Evolutionary conservation across 305 asterid species (phyloP).

Genomic region (Coffea humblotiana): DNA sequence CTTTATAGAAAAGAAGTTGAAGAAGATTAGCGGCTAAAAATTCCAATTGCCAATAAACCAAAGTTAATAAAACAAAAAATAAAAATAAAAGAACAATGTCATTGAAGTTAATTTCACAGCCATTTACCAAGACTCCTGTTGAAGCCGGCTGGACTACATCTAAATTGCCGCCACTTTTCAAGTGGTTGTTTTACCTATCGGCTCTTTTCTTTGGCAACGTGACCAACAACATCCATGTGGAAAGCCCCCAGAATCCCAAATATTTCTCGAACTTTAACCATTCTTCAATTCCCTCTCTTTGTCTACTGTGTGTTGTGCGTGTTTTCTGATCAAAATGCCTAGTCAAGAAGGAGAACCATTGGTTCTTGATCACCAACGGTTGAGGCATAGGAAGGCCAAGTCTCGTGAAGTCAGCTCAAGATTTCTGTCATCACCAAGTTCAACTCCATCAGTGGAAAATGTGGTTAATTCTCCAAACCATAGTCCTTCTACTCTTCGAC

Average conservation of each 20-base stretch:
- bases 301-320: slow-evolving; percentile 9
- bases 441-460: slow-evolving; percentile 27
- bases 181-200: slow-evolving; percentile 48
- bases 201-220: slow-evolving; percentile 26
- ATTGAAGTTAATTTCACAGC: not conserved
- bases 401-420: slow-evolving; percentile 69
- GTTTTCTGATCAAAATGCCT: slow-evolving; percentile 32
- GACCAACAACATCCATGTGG: slow-evolving; percentile 17
- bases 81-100: too few relatives aligned
- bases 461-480: slow-evolving; percentile 43
- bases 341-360: slow-evolving; percentile 25
- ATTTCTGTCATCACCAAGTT: slow-evolving; percentile 53
- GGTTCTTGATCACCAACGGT: slow-evolving; percentile 30
- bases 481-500: slow-evolving; percentile 35
- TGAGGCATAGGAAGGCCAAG: slow-evolving; percentile 45
- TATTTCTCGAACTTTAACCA: slow-evolving; percentile 13
- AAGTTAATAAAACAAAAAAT: too few relatives aligned
- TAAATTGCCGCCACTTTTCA: slow-evolving; percentile 68
- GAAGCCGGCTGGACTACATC: slow-evolving; percentile 57
- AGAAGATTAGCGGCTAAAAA: too few relatives aligned
- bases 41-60: too few relatives aligned
- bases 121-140: slow-evolving; percentile 25
- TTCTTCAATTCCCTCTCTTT: slow-evolving; percentile 1
- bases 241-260: slow-evolving; percentile 12
- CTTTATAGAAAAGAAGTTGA: too few relatives aligned